These are phyloP conservation scores for Stephania yunnanensis DNA, from an alignment of 164 flowering plant genomes.

Conservation along the genomic window DNA sequence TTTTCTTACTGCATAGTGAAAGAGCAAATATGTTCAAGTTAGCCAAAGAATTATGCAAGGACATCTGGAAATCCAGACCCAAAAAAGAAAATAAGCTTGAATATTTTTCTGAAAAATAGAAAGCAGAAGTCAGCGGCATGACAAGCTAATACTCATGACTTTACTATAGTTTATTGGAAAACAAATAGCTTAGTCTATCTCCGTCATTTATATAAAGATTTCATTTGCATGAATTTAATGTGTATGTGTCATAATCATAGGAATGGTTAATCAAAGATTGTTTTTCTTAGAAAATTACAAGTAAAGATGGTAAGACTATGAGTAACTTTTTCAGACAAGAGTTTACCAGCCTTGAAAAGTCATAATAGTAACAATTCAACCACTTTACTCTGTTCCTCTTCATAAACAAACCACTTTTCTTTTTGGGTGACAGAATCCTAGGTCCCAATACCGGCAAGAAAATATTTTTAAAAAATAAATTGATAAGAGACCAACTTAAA, in stretches of 20 bases:
- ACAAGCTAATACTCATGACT: background rate
- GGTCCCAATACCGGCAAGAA: constrained; percentile 9
- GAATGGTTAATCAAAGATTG: background rate
- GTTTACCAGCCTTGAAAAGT: background rate
- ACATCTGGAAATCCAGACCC: background rate
- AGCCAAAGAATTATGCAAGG: background rate
- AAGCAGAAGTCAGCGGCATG: background rate
- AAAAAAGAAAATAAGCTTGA: background rate
- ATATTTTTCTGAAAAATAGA: background rate
- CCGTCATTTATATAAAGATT: no score
- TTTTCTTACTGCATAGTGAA: background rate
- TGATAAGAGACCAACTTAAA: background rate
- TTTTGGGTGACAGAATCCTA: constrained; percentile 6
- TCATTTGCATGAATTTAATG: background rate
- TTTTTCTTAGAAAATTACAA: background rate
- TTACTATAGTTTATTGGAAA: background rate
- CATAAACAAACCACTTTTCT: constrained; percentile 14
- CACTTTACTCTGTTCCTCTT: constrained; percentile 3
- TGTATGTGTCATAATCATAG: background rate
- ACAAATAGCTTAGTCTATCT: background rate
- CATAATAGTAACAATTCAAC: background rate
- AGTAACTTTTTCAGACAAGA: background rate
- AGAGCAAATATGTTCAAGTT: background rate
- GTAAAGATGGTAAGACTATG: background rate
- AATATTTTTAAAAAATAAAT: background rate